A percentile compares a stretch with the other conserved stretches of the same genome.
phyloP scores from a whole-genome alignment of 768 basidiomycete species.

The Rubroboletus pulcherrimus region DNA sequence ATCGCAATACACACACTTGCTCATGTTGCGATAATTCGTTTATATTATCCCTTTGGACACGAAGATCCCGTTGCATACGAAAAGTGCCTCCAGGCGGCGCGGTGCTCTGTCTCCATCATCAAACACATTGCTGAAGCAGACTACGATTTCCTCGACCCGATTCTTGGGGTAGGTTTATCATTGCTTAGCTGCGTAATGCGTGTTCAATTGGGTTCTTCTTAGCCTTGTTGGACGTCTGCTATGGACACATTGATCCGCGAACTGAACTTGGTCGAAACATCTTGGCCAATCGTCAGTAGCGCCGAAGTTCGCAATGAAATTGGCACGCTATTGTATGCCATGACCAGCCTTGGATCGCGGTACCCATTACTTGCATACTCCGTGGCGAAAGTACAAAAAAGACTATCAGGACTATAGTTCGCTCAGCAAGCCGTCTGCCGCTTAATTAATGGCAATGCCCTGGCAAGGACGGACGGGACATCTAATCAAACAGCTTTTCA shows the following conservation, averaged over 20 bases:
- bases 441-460: neutral
- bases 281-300: constrained; percentile 59
- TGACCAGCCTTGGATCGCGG: constrained; percentile 55
- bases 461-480: neutral
- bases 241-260: constrained; percentile 67
- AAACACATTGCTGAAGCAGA: constrained; percentile 63
- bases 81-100: constrained; percentile 64
- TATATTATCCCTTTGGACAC: constrained; percentile 59
- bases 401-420: constrained; percentile 28
- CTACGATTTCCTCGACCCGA: constrained; percentile 71
- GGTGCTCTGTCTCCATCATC: constrained; percentile 54
- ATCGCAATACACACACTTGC: constrained; percentile 62
- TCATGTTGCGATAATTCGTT: constrained; percentile 60
- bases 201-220: constrained; percentile 7
- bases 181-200: neutral
- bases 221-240: constrained; percentile 72
- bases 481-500: neutral
- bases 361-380: constrained; percentile 53
- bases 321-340: constrained; percentile 55
- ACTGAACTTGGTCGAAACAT: constrained; percentile 56
- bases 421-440: constrained; percentile 1
- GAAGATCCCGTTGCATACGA: constrained; percentile 60
- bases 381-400: constrained; percentile 30
- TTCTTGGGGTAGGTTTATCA: constrained; percentile 59
- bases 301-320: constrained; percentile 62